Evolutionary conservation across 768 basidiomycete genomes (phyloP), one percentile per base, ranked within the genome.

Genomic region (Boletus huronensis): DNA sequence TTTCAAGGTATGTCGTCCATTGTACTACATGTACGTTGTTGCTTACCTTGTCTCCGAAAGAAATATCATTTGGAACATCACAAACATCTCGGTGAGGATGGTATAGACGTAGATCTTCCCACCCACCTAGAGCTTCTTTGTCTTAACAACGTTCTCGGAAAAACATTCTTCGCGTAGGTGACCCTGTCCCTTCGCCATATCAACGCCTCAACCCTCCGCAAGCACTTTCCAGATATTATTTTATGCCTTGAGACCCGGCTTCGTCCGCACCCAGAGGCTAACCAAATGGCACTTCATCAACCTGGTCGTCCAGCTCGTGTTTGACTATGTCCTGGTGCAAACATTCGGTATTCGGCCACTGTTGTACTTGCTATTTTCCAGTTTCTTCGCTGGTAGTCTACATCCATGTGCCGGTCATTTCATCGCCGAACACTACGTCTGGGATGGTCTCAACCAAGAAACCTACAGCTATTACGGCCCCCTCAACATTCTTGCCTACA

Each of bases 181-280:
- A 21, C 52, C 35, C 53, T 44, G 43, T 7, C 34, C 35, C 36
- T 14, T 46, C 21, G 11, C 32, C 28, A 55, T 7, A 2, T 52
- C 21, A 25, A 39, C 23, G 2, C 2, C 58, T 64, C 51, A 69
- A 38, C 10, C 29, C 29, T 3, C n/a, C 10, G 4, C 9, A 65
- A 95, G 94, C 39, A 96, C 92, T 2, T 99, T 98, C 75, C 97
- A 99, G 75, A 93, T 99, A 55, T 72, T 99, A 53, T 99, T 99
- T 76, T 99, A 99, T 70, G 97, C 97, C 41, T 79, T 99, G 52
- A 88, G 97, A 32, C 97, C 97, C 1, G 90, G 90, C 21, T 89
- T 99, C 67, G 88, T 98, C 48, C 88, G 93, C 42, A 76, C 82
- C 6, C 96, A 98, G 64, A 82, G 72, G 11, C 77, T 87, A 16